Conservation (phyloP, 805 yeast species). For the Wickerhamiella bombiphila region DNA sequence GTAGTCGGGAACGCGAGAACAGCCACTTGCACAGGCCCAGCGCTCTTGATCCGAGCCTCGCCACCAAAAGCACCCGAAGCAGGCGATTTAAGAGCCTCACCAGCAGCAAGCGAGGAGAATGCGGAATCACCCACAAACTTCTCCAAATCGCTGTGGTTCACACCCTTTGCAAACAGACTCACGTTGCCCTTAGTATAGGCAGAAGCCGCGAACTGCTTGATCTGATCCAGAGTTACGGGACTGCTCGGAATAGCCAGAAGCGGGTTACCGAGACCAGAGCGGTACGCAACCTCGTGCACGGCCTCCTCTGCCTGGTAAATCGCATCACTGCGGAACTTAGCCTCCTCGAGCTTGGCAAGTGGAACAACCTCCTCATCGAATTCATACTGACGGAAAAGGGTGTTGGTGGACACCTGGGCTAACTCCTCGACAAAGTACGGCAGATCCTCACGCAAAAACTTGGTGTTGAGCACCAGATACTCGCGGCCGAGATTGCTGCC, state of each 20-base stretch:
- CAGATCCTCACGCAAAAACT: conserved; percentile 72
- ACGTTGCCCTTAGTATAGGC: conserved; percentile 60
- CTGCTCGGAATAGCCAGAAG: conserved; percentile 55
- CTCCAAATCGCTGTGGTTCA: conserved; percentile 52
- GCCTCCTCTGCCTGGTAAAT: conserved; percentile 55
- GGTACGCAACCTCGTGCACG: conserved; percentile 68
- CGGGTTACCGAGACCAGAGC: conserved; percentile 78
- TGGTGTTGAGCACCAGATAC: conserved; percentile 60
- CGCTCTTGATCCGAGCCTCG: conserved; percentile 43
- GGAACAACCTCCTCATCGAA: conserved; percentile 70
- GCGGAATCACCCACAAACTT: conserved; percentile 43
- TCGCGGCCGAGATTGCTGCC: conserved; percentile 66
- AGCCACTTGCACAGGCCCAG: conserved; percentile 49
- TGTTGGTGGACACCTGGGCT: conserved; percentile 50
- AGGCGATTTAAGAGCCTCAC: conserved; percentile 34
- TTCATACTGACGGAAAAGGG: conserved; percentile 74
- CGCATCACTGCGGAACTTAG: conserved; percentile 32
- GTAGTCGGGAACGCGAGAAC: conserved; percentile 67
- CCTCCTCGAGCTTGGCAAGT: conserved; percentile 49
- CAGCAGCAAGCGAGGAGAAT: conserved; percentile 48
- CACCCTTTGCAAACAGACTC: conserved; percentile 59
- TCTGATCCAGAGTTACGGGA: conserved; percentile 44
- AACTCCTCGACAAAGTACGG: conserved; percentile 84
- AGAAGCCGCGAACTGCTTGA: conserved; percentile 49
- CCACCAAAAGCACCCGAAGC: conserved; percentile 41